These are phyloP conservation scores for Nicotiana sylvestris DNA, from an alignment of 257 asterid genomes.

Conservation along the genomic window DNA sequence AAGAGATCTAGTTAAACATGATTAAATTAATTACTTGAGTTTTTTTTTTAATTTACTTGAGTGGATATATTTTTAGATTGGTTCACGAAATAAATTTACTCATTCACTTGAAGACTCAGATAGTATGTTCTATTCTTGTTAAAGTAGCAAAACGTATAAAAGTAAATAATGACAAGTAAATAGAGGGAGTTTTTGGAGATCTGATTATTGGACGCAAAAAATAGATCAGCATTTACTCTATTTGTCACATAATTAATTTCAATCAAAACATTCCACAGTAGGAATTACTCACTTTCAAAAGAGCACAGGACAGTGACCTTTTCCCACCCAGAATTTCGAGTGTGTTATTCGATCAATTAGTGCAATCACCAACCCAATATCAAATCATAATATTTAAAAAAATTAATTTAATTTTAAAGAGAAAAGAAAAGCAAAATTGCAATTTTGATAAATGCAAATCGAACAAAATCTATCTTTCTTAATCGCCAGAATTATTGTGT, in stretches of 20 bases:
- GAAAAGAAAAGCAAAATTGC: neutral
- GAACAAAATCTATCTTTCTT: no score
- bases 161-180: neutral
- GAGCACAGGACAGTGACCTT: neutral
- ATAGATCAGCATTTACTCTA: neutral
- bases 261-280: neutral
- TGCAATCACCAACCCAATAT: neutral
- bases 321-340: neutral
- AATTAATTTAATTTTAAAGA: neutral
- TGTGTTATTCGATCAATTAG: neutral
- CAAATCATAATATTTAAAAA: neutral
- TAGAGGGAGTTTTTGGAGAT: neutral
- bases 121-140: neutral
- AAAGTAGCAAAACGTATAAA: neutral
- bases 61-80: neutral
- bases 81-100: neutral
- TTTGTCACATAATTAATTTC: conserved; percentile 3
- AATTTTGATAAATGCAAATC: neutral
- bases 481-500: no score
- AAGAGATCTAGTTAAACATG: no score
- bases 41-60: neutral
- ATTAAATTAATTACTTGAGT: neutral
- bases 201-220: neutral
- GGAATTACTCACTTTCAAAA: conserved; percentile 1
- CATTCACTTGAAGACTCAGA: neutral